Evolutionary conservation across 805 yeast species (phyloP).

Genomic region (Candida corydali): DNA sequence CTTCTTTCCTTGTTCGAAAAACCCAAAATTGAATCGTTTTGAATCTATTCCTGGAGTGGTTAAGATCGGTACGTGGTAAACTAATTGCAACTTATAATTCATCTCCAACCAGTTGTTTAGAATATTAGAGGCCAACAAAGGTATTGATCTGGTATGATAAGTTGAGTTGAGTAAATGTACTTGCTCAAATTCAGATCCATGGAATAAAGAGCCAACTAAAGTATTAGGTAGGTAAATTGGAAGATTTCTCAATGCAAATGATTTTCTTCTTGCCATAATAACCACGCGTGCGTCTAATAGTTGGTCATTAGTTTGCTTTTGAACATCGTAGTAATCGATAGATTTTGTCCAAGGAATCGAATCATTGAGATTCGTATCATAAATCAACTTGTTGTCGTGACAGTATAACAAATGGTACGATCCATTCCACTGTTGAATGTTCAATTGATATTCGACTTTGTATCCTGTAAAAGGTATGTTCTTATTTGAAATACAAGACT

Average conservation of each 20-base stretch:
- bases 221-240: slow-evolving; percentile 26
- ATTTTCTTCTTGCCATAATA: slow-evolving; percentile 18
- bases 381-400: slow-evolving; percentile 23
- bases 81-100: slow-evolving; percentile 11
- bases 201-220: slow-evolving; percentile 21
- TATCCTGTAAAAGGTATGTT: slow-evolving; percentile 21
- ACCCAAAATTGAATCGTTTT: slow-evolving; percentile 10
- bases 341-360: slow-evolving; percentile 23
- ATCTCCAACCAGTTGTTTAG: slow-evolving; percentile 26
- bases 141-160: slow-evolving; percentile 12
- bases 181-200: slow-evolving; percentile 3
- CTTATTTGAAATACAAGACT: slow-evolving; percentile 9
- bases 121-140: slow-evolving; percentile 24
- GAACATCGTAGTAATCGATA: slow-evolving; percentile 8
- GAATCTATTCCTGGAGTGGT: slow-evolving; percentile 26
- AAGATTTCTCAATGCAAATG: slow-evolving; percentile 16
- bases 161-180: background rate
- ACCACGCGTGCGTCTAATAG: slow-evolving; percentile 9
- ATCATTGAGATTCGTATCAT: slow-evolving; percentile 14
- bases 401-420: slow-evolving; percentile 25
- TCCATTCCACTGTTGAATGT: slow-evolving; percentile 8
- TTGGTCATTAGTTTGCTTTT: background rate
- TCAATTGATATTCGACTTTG: slow-evolving; percentile 22
- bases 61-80: slow-evolving; percentile 26
- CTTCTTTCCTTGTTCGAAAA: slow-evolving; percentile 7